Conservation (phyloP, 805 yeast genomes). For the Candida oleophila region DNA sequence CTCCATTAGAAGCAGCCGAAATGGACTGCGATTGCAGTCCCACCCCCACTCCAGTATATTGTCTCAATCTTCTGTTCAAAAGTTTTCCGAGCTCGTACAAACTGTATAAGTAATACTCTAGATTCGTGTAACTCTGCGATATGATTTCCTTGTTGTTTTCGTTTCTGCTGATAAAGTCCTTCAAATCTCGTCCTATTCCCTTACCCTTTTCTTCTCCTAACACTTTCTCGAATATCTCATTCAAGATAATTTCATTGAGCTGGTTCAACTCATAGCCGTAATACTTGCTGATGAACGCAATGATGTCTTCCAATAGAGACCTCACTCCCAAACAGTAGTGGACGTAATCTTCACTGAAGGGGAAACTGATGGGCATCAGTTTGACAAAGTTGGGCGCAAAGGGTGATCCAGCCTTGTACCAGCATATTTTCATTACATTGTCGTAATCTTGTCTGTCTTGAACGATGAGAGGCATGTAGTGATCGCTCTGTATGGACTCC, state of each 20-base stretch:
- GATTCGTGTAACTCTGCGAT: conserved; percentile 83
- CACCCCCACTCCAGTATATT: conserved; percentile 38
- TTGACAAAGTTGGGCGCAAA: conserved; percentile 45
- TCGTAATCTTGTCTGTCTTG: conserved; percentile 59
- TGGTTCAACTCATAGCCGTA: conserved; percentile 63
- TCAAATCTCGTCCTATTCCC: conserved; percentile 58
- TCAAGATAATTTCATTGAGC: conserved; percentile 54
- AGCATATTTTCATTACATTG: conserved; percentile 60
- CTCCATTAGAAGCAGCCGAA: not conserved
- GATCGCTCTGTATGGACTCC: conserved; percentile 69
- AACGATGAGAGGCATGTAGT: conserved; percentile 82
- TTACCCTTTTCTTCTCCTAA: conserved; percentile 47
- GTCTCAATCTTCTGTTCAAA: conserved; percentile 34
- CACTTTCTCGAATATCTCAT: conserved; percentile 65
- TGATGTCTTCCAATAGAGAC: conserved; percentile 60
- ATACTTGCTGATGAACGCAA: conserved; percentile 63
- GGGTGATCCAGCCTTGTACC: conserved; percentile 59
- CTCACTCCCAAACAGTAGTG: conserved; percentile 78
- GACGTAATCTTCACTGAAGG: conserved; percentile 87
- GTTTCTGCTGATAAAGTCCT: conserved; percentile 59
- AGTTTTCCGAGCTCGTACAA: conserved; percentile 63
- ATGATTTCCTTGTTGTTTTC: conserved; percentile 84
- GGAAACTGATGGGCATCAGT: conserved; percentile 61
- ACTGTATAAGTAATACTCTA: conserved; percentile 82
- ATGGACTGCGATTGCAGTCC: conserved; percentile 11